These are phyloP conservation scores for Claviceps pazoutovae DNA, from an alignment of 2,329 filamentous ascomycete genomes.

Conservation along the genomic window DNA sequence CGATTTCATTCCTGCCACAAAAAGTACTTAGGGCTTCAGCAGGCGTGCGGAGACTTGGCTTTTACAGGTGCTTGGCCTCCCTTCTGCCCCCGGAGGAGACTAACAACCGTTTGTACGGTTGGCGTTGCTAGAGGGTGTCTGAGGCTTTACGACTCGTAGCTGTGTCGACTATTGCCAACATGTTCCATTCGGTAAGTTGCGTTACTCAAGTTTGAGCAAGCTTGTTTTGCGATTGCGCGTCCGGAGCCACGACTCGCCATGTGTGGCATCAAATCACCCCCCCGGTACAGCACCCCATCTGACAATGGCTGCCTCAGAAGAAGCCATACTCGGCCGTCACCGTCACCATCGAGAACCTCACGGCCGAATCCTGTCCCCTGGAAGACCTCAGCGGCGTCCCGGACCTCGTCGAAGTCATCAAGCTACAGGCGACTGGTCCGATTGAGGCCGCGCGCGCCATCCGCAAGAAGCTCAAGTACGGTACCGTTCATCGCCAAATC, in stretches of 20 bases:
- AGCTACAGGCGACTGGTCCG: conserved; percentile 74
- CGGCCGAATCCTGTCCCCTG: conserved; percentile 76
- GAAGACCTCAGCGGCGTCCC: conserved; percentile 86
- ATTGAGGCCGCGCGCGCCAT: conserved; percentile 82
- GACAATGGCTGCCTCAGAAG: conserved; percentile 20
- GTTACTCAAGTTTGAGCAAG: not conserved
- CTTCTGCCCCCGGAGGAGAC: no score
- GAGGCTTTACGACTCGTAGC: not conserved
- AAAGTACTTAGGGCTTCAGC: no score
- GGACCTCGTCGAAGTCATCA: conserved; percentile 87
- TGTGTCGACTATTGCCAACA: conserved; percentile 2
- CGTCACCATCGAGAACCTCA: conserved; percentile 81
- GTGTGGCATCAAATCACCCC: no score
- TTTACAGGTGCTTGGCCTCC: no score
- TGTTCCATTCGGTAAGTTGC: conserved; percentile 18
- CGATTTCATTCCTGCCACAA: no score
- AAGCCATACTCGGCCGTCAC: conserved; percentile 89
- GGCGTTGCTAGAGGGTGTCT: no score
- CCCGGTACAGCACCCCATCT: not conserved
- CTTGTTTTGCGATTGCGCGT: no score
- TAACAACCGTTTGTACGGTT: no score
- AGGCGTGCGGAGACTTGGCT: no score
- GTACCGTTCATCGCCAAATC: conserved; percentile 82
- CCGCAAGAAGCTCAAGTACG: conserved; percentile 98
- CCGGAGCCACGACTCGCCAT: no score